Conservation (phyloP, 1,139 yeast species). For the Yamadazyma kanchanaburiensis region DNA sequence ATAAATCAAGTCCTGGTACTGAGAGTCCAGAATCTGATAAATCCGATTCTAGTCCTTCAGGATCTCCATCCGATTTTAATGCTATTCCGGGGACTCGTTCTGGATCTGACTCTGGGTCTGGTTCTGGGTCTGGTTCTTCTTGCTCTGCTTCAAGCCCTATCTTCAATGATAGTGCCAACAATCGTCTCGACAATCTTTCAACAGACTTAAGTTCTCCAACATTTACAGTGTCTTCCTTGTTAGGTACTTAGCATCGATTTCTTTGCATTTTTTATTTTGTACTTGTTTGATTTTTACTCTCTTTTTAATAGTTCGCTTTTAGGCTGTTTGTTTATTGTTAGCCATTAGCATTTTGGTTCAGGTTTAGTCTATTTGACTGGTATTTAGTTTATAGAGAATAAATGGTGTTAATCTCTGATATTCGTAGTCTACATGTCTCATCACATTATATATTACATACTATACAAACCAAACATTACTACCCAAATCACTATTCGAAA, state of each 20-base stretch:
- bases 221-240: conserved; percentile 26
- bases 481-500: conserved; percentile 60
- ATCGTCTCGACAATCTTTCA: background rate
- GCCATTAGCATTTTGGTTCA: too few relatives aligned
- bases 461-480: too few relatives aligned
- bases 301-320: conserved; percentile 2
- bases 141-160: conserved; percentile 1
- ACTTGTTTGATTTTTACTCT: conserved; percentile 1
- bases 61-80: too few relatives aligned
- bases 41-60: too few relatives aligned
- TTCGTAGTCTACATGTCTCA: too few relatives aligned
- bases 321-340: too few relatives aligned
- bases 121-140: conserved; percentile 3
- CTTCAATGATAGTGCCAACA: conserved; percentile 2
- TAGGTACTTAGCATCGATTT: conserved; percentile 14
- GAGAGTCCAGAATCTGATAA: background rate
- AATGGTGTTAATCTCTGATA: too few relatives aligned
- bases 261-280: background rate
- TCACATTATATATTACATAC: too few relatives aligned
- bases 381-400: too few relatives aligned
- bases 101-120: background rate
- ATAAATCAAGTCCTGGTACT: background rate
- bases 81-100: background rate
- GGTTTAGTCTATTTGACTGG: too few relatives aligned
- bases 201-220: conserved; percentile 10